Evolutionary conservation across 2,329 filamentous ascomycete genomes (phyloP), one percentile per base, ranked within the genome.

Genomic region (Diaporthe aspalathi): DNA sequence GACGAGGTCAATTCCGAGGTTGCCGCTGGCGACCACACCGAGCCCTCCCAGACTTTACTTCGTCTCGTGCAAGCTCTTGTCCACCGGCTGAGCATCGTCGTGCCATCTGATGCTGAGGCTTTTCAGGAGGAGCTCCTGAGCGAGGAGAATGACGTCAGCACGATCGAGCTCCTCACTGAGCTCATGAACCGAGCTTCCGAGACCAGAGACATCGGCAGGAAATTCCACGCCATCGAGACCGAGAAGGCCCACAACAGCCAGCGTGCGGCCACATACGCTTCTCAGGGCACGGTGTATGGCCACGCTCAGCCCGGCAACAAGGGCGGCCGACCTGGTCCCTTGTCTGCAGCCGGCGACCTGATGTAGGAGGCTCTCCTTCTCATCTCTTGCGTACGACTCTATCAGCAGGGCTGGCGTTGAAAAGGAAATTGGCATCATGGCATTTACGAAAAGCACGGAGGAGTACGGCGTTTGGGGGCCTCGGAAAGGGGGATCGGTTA

Each of bases 41-140:
- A 79, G 1, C 86, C 86, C 0, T 89, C 94, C 8, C 88, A 94
- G 77, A 87, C 90, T 1, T 91, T 98, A 52, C 90, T 99, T 40
- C 94, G 96, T 73, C 94, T 94, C 74, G 94, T 98, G 74, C 93
- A 95, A 77, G 92, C 95, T 2, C 91, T 98, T 50, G 89, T 97
- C 73, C 92, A 92, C 63, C 92, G 95, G 66, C 88, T 98, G 35
- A 92, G 93, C 49, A 91, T 98, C 22, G 88, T 98, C 68, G 90
- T 92, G 5, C 94, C 95, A 3, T 86, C 91, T 2, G 87, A 93
- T 76, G 83, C 86, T 32, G 85, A 86, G 53, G 86, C 89, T 0
- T 93, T 95, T 78, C 85, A 90, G 35, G 85, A 88, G 43, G 92
- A 97, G 80, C 88, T 93, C 47, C 84, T 92, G 47, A 90, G 92